Conservation (phyloP, 495 filamentous ascomycete genomes). For the Friedmanniomyces endolithicus region DNA sequence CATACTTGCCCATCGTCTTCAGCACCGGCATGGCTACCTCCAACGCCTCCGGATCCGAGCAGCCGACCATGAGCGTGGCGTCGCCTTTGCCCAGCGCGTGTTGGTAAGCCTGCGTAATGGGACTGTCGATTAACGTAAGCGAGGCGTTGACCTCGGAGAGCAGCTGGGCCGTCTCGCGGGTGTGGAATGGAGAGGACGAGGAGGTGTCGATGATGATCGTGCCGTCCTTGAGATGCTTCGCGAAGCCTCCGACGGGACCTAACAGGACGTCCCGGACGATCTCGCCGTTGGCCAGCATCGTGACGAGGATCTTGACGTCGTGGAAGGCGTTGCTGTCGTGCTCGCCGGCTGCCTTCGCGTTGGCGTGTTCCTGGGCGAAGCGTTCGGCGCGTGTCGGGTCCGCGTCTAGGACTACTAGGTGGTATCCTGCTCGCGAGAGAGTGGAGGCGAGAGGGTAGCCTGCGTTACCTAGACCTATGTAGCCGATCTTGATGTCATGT, state of each 20-base stretch:
- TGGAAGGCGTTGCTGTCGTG: background rate
- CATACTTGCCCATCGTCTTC: slow-evolving; percentile 14
- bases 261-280: slow-evolving; percentile 17
- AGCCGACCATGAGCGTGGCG: slow-evolving; percentile 17
- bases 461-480: slow-evolving; percentile 16
- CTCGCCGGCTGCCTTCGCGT: background rate
- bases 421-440: slow-evolving; percentile 12
- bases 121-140: slow-evolving; percentile 13
- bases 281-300: slow-evolving; percentile 17
- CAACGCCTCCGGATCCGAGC: slow-evolving; percentile 9
- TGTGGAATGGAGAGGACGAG: slow-evolving; percentile 15
- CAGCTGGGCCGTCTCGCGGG: slow-evolving; percentile 5
- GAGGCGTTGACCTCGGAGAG: slow-evolving; percentile 4
- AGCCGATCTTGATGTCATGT: slow-evolving; percentile 5
- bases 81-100: slow-evolving; percentile 12
- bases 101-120: slow-evolving; percentile 13
- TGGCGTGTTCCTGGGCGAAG: slow-evolving; percentile 2
- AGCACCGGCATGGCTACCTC: slow-evolving; percentile 12
- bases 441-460: slow-evolving; percentile 16
- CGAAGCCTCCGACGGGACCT: background rate
- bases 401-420: slow-evolving; percentile 6
- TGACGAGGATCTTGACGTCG: slow-evolving; percentile 14
- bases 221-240: slow-evolving; percentile 3
- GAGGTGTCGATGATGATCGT: slow-evolving; percentile 15
- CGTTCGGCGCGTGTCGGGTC: slow-evolving; percentile 5